These are phyloP conservation scores for Ascochyta rabiei DNA, from an alignment of 2,329 filamentous ascomycete species.

Conservation along the genomic window DNA sequence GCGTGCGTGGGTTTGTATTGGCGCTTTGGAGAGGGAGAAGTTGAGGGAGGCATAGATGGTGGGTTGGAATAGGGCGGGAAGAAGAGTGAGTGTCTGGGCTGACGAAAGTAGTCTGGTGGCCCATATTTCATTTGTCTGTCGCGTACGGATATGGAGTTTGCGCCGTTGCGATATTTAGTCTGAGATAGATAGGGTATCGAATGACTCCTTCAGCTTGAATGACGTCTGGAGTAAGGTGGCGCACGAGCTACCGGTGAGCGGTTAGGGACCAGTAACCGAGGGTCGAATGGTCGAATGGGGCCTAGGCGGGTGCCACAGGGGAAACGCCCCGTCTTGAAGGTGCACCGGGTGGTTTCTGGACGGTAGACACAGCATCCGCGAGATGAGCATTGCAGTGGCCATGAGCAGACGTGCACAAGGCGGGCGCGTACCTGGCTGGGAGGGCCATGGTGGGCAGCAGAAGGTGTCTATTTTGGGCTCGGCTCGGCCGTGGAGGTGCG, in stretches of 20 bases:
- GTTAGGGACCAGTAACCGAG: slow-evolving; percentile 4
- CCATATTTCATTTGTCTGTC: slow-evolving; percentile 24
- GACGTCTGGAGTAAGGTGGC: slow-evolving; percentile 3
- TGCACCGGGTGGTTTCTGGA: background rate
- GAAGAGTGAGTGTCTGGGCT: slow-evolving; percentile 4
- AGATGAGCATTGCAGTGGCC: background rate
- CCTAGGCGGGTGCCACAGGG: slow-evolving; percentile 2
- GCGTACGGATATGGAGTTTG: slow-evolving; percentile 27
- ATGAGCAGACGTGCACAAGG: background rate
- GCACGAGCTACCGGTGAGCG: slow-evolving; percentile 16
- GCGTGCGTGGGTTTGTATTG: slow-evolving; percentile 5
- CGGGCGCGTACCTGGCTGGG: slow-evolving; percentile 8
- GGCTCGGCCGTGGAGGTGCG: slow-evolving; percentile 14
- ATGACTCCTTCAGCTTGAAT: slow-evolving; percentile 22
- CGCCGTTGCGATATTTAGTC: slow-evolving; percentile 38
- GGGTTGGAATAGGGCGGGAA: slow-evolving; percentile 3
- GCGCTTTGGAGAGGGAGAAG: slow-evolving; percentile 5
- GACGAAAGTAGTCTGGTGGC: slow-evolving; percentile 8
- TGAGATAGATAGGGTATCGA: slow-evolving; percentile 31
- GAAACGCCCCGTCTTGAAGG: background rate
- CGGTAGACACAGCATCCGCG: background rate
- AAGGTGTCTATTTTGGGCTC: slow-evolving; percentile 15
- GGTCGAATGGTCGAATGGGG: slow-evolving; percentile 3
- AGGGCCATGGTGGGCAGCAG: background rate
- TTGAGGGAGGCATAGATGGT: slow-evolving; percentile 9